Percentiles rank a stretch among this genome's conserved stretches.
Evolutionary conservation across 257 asterid species (phyloP).

Genomic region (Gentiana dahurica): DNA sequence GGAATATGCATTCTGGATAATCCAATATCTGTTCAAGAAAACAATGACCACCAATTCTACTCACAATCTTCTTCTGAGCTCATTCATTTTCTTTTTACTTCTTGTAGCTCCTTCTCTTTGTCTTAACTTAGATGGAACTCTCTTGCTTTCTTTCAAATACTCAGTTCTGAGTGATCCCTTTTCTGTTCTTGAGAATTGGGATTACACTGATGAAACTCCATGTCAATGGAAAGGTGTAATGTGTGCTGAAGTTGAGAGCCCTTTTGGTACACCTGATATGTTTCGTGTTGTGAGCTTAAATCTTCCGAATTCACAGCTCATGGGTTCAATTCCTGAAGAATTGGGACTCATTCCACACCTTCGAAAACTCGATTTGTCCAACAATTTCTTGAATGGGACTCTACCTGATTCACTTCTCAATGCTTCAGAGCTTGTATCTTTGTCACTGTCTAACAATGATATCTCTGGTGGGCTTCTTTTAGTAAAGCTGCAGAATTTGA

Average conservation of each 20-base stretch:
- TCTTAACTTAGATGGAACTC: conserved; percentile 73
- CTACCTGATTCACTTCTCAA: conserved; percentile 55
- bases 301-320: conserved; percentile 49
- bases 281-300: conserved; percentile 35
- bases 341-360: conserved; percentile 58
- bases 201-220: conserved; percentile 60
- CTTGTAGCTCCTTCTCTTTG: conserved; percentile 32
- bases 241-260: conserved; percentile 31
- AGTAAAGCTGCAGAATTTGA: conserved; percentile 16
- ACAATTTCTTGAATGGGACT: conserved; percentile 60
- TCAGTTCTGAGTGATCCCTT: conserved; percentile 65
- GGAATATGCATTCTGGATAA: conserved; percentile 9
- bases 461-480: conserved; percentile 45
- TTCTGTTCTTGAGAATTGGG: conserved; percentile 74
- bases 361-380: conserved; percentile 52
- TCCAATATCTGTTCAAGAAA: conserved; percentile 11
- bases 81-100: conserved; percentile 18
- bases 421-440: conserved; percentile 40
- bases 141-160: conserved; percentile 81
- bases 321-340: conserved; percentile 54
- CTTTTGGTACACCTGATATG: conserved; percentile 18
- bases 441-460: conserved; percentile 42
- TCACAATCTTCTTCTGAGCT: conserved; percentile 10
- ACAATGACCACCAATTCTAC: conserved; percentile 20
- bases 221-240: conserved; percentile 74